Evolutionary conservation across 495 filamentous ascomycete species (phyloP), one percentile per base, ranked within the genome.

Genomic region (Evernia prunastri): DNA sequence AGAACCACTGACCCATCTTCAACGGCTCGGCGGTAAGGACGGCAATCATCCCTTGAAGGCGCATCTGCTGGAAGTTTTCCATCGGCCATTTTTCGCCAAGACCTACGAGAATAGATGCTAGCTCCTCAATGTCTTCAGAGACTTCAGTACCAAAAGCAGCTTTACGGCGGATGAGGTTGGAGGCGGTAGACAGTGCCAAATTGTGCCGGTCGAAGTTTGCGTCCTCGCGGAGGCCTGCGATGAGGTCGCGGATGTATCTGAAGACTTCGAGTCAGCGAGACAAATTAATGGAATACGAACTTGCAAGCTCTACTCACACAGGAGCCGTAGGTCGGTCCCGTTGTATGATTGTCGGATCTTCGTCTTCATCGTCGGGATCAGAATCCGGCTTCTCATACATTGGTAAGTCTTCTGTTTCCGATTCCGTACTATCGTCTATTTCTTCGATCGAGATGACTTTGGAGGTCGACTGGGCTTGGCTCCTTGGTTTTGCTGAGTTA

Each of bases 381-480:
- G 89, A 92, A 72, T 96, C 94, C 0, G 92, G 92, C 70, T 96
- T 96, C 36, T 82, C 86, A 71, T 97, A 97, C 6, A 90, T 86
- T 15, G 85, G 78, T 0, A 97, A 76, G 63, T 90, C 90, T 13
- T 90, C 87, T 59, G 91, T 85, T 63, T 91, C 86, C 3, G 75
- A 78, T 7, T 81, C 75, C 0, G 68, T 61, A 15, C 75, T 76
- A 17, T 77, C 81, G 45, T 84, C 80, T 43, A 94, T 78, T 68
- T 92, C 88, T 68, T 91, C 88, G 37, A 90, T 84, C 42, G 79
- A 72, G 51, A 83, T 82, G 33, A 91, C 84, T 61, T 79, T 85
- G 27, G 75, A 81, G 69, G 56, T 72, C 58, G 20, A 64, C 62
- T 69, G 62, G 60, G 62, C 57, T n/a, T 67, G 76, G 57, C 29